phyloP scores from a whole-genome alignment of 1,139 yeast species.

The Yamadazyma jaroonii region DNA sequence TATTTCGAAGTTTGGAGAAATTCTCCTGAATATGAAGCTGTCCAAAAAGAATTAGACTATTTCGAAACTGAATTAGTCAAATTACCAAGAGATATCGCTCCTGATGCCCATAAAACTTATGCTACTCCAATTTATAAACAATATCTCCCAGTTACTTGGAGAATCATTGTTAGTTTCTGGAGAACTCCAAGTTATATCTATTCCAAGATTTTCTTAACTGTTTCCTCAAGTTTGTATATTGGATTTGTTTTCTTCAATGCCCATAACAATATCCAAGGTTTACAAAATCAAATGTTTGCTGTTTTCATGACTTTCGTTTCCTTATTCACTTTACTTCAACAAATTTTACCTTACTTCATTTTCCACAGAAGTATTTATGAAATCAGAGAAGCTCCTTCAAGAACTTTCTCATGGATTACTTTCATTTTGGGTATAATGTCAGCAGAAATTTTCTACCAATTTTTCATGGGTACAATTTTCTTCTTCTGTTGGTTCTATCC shows the following conservation, averaged over 20 bases:
- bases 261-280: conserved; percentile 52
- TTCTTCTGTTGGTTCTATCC: conserved; percentile 41
- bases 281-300: conserved; percentile 63
- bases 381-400: conserved; percentile 78
- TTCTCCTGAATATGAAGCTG: conserved; percentile 51
- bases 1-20: conserved; percentile 65
- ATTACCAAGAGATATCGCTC: conserved; percentile 29
- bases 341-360: conserved; percentile 68
- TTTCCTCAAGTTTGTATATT: conserved; percentile 55
- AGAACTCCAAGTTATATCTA: conserved; percentile 73
- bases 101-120: conserved; percentile 34
- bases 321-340: conserved; percentile 63
- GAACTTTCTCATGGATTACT: conserved; percentile 47
- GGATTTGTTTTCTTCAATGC: conserved; percentile 78
- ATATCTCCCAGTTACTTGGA: conserved; percentile 46
- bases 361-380: conserved; percentile 75
- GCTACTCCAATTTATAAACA: conserved; percentile 51
- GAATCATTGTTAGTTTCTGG: conserved; percentile 67
- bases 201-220: conserved; percentile 57
- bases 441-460: conserved; percentile 33
- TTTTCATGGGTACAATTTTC: conserved; percentile 28
- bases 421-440: conserved; percentile 35
- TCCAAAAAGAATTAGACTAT: conserved; percentile 36
- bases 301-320: conserved; percentile 64
- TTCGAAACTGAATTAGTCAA: conserved; percentile 47